phyloP scores from a whole-genome alignment of 768 basidiomycete species.

The Amanita pseudoporphyria region DNA sequence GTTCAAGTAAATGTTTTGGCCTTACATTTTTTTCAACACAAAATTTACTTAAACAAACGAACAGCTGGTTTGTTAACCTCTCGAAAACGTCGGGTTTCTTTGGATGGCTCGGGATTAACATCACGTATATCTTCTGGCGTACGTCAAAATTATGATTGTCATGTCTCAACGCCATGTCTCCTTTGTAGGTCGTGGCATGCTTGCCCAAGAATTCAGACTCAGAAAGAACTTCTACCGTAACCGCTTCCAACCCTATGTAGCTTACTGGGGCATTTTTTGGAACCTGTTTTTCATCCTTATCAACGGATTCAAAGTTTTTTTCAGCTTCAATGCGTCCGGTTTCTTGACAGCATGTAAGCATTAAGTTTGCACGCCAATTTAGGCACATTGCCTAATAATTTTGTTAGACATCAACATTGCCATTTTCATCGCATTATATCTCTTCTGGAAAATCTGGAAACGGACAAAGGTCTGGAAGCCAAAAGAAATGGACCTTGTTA shows the following conservation, averaged over 20 bases:
- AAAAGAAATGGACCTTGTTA: conserved; percentile 62
- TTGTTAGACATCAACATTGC: conserved; percentile 36
- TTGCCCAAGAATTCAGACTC: conserved; percentile 55
- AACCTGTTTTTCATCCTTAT: conserved; percentile 46
- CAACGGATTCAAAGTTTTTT: conserved; percentile 53
- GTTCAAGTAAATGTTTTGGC: conserved; percentile 33
- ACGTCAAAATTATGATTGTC: conserved; percentile 15
- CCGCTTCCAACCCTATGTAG: conserved; percentile 52
- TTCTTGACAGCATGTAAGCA: conserved; percentile 37
- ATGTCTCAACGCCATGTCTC: not conserved
- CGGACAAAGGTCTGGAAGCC: conserved; percentile 42
- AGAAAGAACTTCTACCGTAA: conserved; percentile 54
- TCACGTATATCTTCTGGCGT: conserved; percentile 70
- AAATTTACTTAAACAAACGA: not conserved
- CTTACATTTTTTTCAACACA: not conserved
- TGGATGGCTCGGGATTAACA: conserved; percentile 56
- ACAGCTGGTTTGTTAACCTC: conserved; percentile 62
- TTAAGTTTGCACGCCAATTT: not conserved
- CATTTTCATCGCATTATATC: conserved; percentile 32
- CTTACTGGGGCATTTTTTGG: conserved; percentile 67
- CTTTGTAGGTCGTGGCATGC: conserved; percentile 44
- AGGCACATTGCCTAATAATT: not conserved
- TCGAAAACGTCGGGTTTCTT: conserved; percentile 61
- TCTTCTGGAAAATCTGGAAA: conserved; percentile 33
- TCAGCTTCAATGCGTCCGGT: conserved; percentile 41